These are phyloP conservation scores for Monosporascus ibericus DNA, from an alignment of 2,329 filamentous ascomycete genomes.

Conservation along the genomic window DNA sequence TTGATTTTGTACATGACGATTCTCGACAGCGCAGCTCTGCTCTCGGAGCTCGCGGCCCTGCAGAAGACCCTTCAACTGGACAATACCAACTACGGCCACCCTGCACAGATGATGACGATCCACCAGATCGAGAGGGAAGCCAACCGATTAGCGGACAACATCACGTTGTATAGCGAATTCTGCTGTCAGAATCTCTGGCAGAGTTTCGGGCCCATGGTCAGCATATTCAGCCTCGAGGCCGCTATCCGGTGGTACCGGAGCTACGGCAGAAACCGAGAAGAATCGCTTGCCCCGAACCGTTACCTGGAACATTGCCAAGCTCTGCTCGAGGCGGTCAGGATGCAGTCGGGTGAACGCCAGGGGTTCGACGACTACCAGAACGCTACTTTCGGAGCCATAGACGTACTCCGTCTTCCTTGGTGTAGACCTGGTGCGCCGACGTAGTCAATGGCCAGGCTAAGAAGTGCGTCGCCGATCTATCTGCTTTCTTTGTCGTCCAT, in stretches of 20 bases:
- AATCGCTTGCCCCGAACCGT: neutral
- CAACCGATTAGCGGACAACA: constrained; percentile 9
- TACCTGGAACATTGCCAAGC: neutral
- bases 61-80: neutral
- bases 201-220: constrained; percentile 11
- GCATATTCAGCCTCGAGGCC: constrained; percentile 10
- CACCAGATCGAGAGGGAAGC: constrained; percentile 7
- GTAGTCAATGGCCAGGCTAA: neutral
- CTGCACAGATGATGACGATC: neutral
- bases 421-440: neutral
- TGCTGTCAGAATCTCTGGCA: constrained; percentile 11
- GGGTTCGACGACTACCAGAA: neutral
- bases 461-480: no score
- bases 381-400: neutral
- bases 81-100: neutral
- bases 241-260: constrained; percentile 13
- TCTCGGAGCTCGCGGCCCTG: constrained; percentile 1
- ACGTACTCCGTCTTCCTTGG: neutral
- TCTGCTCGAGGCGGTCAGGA: neutral
- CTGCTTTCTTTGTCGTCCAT: no score
- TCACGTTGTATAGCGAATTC: constrained; percentile 6
- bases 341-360: neutral
- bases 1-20: constrained; percentile 14
- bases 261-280: constrained; percentile 1
- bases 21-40: constrained; percentile 7